Conservation (phyloP, 805 yeast genomes). For the Candida maris region DNA sequence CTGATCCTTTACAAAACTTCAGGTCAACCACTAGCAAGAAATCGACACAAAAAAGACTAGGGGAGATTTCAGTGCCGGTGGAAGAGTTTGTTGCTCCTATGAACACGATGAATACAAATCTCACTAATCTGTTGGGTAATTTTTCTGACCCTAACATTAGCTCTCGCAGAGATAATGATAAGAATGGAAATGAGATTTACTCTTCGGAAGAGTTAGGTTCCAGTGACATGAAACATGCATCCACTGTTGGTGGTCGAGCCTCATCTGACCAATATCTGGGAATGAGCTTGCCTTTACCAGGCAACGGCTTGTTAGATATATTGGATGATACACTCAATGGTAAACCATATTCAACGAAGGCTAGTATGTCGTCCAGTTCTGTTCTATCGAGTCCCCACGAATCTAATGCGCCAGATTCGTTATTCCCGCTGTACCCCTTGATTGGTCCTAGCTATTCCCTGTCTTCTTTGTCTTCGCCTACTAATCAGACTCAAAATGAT, state of each 20-base stretch:
- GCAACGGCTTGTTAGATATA: constrained; percentile 31
- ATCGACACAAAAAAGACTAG: constrained; percentile 21
- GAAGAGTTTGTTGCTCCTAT: constrained; percentile 36
- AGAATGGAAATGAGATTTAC: not conserved
- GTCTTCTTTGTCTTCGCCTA: constrained; percentile 15
- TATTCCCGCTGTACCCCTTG: constrained; percentile 32
- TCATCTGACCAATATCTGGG: constrained; percentile 17
- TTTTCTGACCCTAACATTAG: constrained; percentile 12
- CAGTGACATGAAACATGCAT: not conserved
- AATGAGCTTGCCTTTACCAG: constrained; percentile 23
- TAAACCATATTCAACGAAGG: constrained; percentile 9
- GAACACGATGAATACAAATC: constrained; percentile 33
- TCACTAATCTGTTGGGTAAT: constrained; percentile 26
- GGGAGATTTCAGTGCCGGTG: constrained; percentile 32
- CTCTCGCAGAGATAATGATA: not conserved
- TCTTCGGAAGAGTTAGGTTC: constrained; percentile 1
- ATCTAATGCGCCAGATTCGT: constrained; percentile 25
- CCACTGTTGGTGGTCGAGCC: not conserved
- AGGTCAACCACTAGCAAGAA: constrained; percentile 18
- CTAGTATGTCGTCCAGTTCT: constrained; percentile 15
- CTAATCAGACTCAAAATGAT: constrained; percentile 13
- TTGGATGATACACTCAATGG: constrained; percentile 19
- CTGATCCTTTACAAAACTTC: constrained; percentile 29
- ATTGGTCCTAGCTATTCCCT: constrained; percentile 29
- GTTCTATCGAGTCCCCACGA: constrained; percentile 18